Evolutionary conservation across 129 eudicot species (phyloP), one percentile per base, ranked within the genome.

Genomic region (Centaurea solstitialis): DNA sequence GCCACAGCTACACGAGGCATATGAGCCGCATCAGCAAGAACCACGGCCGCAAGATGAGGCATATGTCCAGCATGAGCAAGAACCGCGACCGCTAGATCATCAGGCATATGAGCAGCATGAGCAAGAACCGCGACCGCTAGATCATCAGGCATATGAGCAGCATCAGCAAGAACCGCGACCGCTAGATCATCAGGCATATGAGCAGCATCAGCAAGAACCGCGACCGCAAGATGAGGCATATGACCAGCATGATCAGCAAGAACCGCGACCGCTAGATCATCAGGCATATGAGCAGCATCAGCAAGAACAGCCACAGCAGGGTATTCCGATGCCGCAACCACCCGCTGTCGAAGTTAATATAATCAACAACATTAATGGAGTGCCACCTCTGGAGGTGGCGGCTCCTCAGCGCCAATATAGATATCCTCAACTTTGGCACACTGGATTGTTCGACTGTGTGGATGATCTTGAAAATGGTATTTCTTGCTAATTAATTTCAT

Each of bases 401-500:
- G n/a, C n/a, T n/a, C n/a, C 76, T 73, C 53, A 7, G 30, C 76
- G 39, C 17, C 10, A 3, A 0, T 26, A 26, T 26, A 26, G 1
- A 3, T 59, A 82, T 68, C 77, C 28, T 37, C 78, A 41, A 53
- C 41, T 15, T 61, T 77, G 86, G 86, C n/a, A 74, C 9, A 78
- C 79, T 13, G 86, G 86, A 62, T 64, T 83, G 22, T 79, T 83
- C 61, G 83, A 78, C 65, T 83, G 83, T 79, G 22, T 83, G 45
- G 79, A 77, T 10, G 86, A 83, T 83, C 86, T 76, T 28, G 83
- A 78, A 78, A 78, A 71, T 53, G 86, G 83, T 83, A 77, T 23
- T 30, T 37, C 0, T 53, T 35, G 24, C 40, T 23, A 5, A 18
- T n/a, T 39, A 67, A 13, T 70, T 30, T 18, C 7, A 26, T 26